Conservation (phyloP, 495 filamentous ascomycete genomes). For the Podospora bellae-mahoneyi region DNA sequence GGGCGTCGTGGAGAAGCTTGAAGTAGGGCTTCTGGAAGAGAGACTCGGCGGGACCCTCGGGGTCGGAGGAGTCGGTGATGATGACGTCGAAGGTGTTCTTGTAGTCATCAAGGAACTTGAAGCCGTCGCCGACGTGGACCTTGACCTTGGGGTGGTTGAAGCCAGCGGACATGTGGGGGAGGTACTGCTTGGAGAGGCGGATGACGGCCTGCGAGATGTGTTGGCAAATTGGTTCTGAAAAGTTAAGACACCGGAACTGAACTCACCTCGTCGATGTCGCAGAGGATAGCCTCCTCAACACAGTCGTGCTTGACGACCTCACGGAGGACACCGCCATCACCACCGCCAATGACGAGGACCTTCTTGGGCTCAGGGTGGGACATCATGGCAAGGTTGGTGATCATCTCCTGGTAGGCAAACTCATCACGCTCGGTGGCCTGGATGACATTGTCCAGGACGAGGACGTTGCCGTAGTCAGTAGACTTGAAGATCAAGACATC, state of each 20-base stretch:
- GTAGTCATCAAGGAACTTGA: constrained; percentile 90
- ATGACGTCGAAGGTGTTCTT: constrained; percentile 98
- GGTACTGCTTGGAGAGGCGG: constrained; percentile 96
- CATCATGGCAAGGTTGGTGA: constrained; percentile 97
- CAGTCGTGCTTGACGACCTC: constrained; percentile 98
- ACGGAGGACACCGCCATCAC: constrained; percentile 93
- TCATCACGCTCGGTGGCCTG: constrained; percentile 98
- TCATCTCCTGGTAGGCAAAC: constrained; percentile 99
- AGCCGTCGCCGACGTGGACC: constrained; percentile 90
- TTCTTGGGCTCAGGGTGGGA: constrained; percentile 97
- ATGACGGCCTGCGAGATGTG: constrained; percentile 70
- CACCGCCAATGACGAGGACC: constrained; percentile 95
- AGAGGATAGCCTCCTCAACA: constrained; percentile 88
- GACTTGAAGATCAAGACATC: constrained; percentile 98
- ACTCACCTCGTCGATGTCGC: constrained; percentile 94
- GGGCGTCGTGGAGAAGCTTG: constrained; percentile 79
- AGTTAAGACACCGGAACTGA: not conserved
- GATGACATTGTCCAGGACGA: constrained; percentile 99
- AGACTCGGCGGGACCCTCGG: constrained; percentile 90
- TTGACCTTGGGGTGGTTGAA: constrained; percentile 91
- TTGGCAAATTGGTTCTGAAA: constrained; percentile 10
- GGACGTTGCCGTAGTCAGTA: constrained; percentile 90
- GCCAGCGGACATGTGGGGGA: constrained; percentile 88
- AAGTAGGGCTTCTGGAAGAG: constrained; percentile 99
- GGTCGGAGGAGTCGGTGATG: constrained; percentile 98